A percentile compares a stretch with the other conserved stretches of the same genome.
Evolutionary conservation across 2,329 filamentous ascomycete species (phyloP).

Genomic region (Aspergillus sp.): DNA sequence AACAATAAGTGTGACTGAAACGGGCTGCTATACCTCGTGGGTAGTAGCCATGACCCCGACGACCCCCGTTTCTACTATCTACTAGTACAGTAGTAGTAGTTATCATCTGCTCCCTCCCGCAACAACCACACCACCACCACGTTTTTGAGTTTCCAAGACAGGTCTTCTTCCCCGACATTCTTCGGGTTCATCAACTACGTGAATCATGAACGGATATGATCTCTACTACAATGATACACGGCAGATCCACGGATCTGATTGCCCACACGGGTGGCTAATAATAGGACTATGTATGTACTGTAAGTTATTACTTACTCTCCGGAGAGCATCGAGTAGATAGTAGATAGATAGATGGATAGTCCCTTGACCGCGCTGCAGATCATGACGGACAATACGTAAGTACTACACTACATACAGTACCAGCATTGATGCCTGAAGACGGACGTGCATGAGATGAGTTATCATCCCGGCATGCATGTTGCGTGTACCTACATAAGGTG

Average conservation of each 20-base stretch:
- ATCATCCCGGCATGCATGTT: slow-evolving; percentile 12
- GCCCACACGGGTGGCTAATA: not conserved
- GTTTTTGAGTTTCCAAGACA: not conserved
- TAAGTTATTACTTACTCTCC: not conserved
- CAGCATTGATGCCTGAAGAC: not conserved
- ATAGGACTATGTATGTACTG: not conserved
- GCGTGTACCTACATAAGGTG: slow-evolving; percentile 15
- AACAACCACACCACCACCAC: not conserved
- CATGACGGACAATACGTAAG: not conserved
- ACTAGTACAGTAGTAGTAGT: not conserved
- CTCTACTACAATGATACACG: not conserved
- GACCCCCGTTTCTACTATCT: not conserved
- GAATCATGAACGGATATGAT: not conserved
- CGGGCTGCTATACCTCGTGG: not conserved
- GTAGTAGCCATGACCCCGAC: not conserved
- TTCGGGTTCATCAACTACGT: not conserved
- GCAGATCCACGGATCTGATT: not conserved
- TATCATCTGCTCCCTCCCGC: not conserved
- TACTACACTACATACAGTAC: not conserved
- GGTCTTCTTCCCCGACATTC: not conserved
- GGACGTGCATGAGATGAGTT: not conserved
- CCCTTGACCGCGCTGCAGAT: not conserved
- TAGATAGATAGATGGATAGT: not conserved
- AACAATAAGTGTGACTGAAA: not conserved
- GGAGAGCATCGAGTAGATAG: not conserved